phyloP scores from a whole-genome alignment of 257 asterid species.

The Scutellaria barbata region DNA sequence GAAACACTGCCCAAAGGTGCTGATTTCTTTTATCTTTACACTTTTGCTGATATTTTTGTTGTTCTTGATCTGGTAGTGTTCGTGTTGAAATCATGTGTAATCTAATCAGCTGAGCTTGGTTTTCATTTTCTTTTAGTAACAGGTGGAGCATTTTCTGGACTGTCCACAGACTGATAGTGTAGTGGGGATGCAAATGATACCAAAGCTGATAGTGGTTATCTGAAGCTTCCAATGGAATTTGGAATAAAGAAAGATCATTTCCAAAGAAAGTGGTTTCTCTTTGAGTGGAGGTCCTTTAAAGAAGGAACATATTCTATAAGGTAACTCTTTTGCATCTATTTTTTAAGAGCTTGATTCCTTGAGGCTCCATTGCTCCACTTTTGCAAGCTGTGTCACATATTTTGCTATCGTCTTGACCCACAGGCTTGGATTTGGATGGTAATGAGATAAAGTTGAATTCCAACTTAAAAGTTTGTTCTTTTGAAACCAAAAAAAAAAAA shows the following conservation, averaged over 20 bases:
- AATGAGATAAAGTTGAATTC: slow-evolving; percentile 32
- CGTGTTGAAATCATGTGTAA: not conserved
- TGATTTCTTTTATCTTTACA: not conserved
- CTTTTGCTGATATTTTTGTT: not conserved
- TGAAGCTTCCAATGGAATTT: slow-evolving; percentile 36
- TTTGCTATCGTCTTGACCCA: slow-evolving; percentile 42
- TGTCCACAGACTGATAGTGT: slow-evolving; percentile 30
- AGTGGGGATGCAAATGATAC: slow-evolving; percentile 57
- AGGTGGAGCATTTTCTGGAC: slow-evolving; percentile 38
- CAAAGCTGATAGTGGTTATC: slow-evolving; percentile 34
- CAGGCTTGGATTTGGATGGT: slow-evolving; percentile 36
- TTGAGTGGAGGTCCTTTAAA: slow-evolving; percentile 62
- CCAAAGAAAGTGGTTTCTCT: slow-evolving; percentile 56
- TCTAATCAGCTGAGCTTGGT: not conserved
- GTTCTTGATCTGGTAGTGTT: slow-evolving; percentile 18
- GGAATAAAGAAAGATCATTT: slow-evolving; percentile 52
- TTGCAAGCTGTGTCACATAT: slow-evolving; percentile 44
- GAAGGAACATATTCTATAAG: slow-evolving; percentile 61
- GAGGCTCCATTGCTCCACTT: slow-evolving; percentile 36
- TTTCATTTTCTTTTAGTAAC: slow-evolving; percentile 19
- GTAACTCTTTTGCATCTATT: slow-evolving; percentile 44
- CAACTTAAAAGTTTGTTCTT: slow-evolving; percentile 20
- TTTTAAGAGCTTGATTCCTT: slow-evolving; percentile 47
- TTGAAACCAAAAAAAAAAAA: too few relatives aligned
- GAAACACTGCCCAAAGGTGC: not conserved